Evolutionary conservation across 148 eudicot species (phyloP), one percentile per base, ranked within the genome.

Genomic region (Chenopodium formosanum): DNA sequence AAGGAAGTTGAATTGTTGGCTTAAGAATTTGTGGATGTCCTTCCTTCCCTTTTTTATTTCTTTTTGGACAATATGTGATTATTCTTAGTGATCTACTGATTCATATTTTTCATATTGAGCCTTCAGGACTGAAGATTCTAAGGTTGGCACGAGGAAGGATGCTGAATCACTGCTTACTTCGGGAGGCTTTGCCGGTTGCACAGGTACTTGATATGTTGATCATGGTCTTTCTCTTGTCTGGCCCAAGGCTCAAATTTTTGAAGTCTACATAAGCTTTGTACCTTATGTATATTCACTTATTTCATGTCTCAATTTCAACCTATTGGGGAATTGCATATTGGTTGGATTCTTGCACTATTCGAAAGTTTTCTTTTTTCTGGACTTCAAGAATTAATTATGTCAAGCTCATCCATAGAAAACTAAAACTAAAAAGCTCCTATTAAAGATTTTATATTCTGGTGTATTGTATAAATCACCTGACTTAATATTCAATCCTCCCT

Each of bases 41-140:
- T 66, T 66, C 34, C 34, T 66, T 66, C 70, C 70, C 70, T 14
- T 53, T 53, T 13, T 53, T 53, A 16, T 53, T 66, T 60, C 7
- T 22, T 60, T 60, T 60, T 60, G 6, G 52, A 47, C 60, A 22
- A 48, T 53, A 53, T 53, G 60, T 53, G 62, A 52, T 52, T 56
- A 48, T 56, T 77, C 52, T 14, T 13, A 40, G 44, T 40, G 44
- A 40, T 17, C 1, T 22, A 44, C 31, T 79, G 81, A 64, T 70
- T 17, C 75, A 5, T 69, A 37, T 82, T 78, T 31, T 62, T 76
- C 58, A 56, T 17, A 40, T 52, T 56, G 70, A 56, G 70, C 70
- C 64, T 34, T 47, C 75, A 77, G 80, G 84, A 58, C 58, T 29
- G 52, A 76, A 37, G 80, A 70, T 76, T 48, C 73, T 25, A 47